Conservation (phyloP, 2,329 filamentous ascomycete species). For the Epicoccum nigrum region DNA sequence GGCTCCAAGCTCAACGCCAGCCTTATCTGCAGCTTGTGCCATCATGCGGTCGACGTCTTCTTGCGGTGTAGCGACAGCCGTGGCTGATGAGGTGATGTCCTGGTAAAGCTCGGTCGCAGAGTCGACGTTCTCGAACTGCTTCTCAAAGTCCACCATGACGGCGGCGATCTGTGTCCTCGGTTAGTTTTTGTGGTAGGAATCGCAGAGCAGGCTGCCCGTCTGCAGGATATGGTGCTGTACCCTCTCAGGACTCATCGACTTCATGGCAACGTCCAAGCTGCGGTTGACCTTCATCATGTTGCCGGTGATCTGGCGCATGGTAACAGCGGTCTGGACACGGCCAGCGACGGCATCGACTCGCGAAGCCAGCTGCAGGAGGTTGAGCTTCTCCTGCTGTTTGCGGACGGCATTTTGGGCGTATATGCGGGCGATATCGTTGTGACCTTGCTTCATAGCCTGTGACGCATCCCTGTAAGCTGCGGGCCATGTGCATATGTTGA, state of each 20-base stretch:
- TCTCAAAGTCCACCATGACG: conserved; percentile 71
- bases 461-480: background rate
- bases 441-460: conserved; percentile 65
- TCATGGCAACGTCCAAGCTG: conserved; percentile 68
- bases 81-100: conserved; percentile 80
- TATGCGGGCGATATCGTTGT: conserved; percentile 66
- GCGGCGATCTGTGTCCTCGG: conserved; percentile 59
- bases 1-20: conserved; percentile 78
- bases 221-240: conserved; percentile 44
- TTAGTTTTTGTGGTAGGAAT: background rate
- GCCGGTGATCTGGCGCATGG: conserved; percentile 65
- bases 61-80: conserved; percentile 74
- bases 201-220: background rate
- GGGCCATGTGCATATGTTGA: background rate
- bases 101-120: conserved; percentile 74
- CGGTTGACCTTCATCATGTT: conserved; percentile 68
- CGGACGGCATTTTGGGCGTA: conserved; percentile 68
- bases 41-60: conserved; percentile 88
- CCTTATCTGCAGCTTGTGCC: conserved; percentile 85
- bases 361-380: conserved; percentile 62
- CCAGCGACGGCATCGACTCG: conserved; percentile 66
- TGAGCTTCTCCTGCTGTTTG: conserved; percentile 67
- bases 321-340: conserved; percentile 67
- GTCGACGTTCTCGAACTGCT: conserved; percentile 60
- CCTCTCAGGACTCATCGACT: conserved; percentile 67